Evolutionary conservation across 2,329 filamentous ascomycete species (phyloP).

Genomic region (Trichoderma afroharzianum): DNA sequence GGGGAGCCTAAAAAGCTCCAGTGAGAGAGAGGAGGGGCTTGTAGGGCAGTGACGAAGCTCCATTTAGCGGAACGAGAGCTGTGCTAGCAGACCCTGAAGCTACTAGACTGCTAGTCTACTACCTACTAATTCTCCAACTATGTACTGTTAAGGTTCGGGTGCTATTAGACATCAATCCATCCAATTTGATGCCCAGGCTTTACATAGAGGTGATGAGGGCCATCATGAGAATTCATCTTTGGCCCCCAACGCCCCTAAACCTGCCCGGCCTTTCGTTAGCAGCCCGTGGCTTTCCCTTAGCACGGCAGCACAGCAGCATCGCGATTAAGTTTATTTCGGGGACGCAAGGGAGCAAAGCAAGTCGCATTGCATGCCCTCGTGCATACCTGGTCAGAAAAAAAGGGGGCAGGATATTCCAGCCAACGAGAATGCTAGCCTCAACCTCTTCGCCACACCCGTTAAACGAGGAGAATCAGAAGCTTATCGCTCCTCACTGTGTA

Average conservation of each 20-base stretch:
- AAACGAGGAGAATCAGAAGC: not conserved
- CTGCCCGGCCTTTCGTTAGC: not conserved
- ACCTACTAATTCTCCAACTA: too few relatives aligned
- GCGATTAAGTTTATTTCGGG: constrained; percentile 9
- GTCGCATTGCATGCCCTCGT: not conserved
- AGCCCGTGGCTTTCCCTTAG: not conserved
- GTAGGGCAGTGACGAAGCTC: not conserved
- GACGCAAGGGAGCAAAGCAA: constrained; percentile 1
- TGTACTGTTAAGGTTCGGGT: not conserved
- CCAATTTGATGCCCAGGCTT: not conserved
- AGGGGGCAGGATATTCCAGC: not conserved
- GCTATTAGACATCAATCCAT: not conserved
- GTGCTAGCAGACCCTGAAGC: not conserved
- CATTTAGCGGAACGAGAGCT: not conserved
- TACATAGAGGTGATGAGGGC: not conserved
- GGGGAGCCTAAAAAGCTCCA: not conserved
- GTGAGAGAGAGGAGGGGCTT: not conserved
- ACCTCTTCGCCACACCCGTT: not conserved
- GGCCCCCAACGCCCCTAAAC: not conserved
- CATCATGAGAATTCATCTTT: not conserved
- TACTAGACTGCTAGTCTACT: not conserved
- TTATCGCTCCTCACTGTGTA: not conserved
- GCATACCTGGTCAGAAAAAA: not conserved
- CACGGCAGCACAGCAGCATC: constrained; percentile 11
- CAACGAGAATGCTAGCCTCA: not conserved